phyloP scores from a whole-genome alignment of 306 rosid genomes.

The Albizia julibrissin region DNA sequence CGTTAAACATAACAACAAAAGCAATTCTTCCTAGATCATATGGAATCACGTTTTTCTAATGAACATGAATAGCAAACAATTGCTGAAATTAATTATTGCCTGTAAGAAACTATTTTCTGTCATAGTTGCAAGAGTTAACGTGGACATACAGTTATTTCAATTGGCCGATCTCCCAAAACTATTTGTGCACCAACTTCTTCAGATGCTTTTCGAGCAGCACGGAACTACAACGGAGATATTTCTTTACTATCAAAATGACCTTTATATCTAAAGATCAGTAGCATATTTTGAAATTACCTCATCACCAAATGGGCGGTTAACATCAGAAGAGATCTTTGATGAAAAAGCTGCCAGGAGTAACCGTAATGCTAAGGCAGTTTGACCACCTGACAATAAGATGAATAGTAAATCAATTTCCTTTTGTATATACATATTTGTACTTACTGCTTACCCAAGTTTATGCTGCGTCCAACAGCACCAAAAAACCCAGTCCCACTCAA shows the following conservation, averaged over 20 bases:
- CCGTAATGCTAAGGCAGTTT: conserved; percentile 86
- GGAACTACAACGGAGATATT: conserved; percentile 52
- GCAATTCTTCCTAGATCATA: conserved; percentile 18
- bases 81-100: not conserved
- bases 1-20: not conserved
- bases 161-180: conserved; percentile 91
- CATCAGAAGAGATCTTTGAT: conserved; percentile 77
- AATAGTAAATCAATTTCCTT: conserved; percentile 12
- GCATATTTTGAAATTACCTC: conserved; percentile 56
- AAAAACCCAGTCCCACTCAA: conserved; percentile 83
- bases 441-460: conserved; percentile 80
- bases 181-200: conserved; percentile 89
- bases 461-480: conserved; percentile 86
- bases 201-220: conserved; percentile 83
- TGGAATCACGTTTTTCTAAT: not conserved
- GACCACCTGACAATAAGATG: conserved; percentile 67
- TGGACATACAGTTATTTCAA: conserved; percentile 86
- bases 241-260: not conserved
- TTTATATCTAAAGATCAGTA: not conserved
- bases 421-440: not conserved
- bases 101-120: not conserved
- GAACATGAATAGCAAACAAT: conserved; percentile 8
- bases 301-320: conserved; percentile 81
- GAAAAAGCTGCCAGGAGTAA: conserved; percentile 84
- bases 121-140: conserved; percentile 15